These are phyloP conservation scores for Debaryomyces sp. DNA, from an alignment of 1,139 yeast species.

Conservation along the genomic window DNA sequence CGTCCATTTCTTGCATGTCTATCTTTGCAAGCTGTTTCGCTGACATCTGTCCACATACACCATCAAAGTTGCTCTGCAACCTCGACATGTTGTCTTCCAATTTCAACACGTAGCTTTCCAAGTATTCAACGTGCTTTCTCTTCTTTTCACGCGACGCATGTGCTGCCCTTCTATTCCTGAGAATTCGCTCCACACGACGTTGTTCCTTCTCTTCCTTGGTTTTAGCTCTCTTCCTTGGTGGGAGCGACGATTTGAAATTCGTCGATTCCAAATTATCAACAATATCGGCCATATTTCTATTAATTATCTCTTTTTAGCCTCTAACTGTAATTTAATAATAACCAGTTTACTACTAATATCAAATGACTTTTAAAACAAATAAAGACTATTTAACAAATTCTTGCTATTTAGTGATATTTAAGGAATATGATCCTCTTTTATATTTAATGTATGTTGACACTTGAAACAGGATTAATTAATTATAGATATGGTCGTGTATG, in stretches of 20 bases:
- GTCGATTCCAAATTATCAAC: constrained; percentile 11
- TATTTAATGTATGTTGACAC: constrained; percentile 5
- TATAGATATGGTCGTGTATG: constrained; percentile 7
- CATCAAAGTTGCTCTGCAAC: constrained; percentile 27
- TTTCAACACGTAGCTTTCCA: constrained; percentile 65
- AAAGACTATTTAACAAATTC: neutral
- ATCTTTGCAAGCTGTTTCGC: constrained; percentile 17
- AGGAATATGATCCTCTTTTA: constrained; percentile 5
- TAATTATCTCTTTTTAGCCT: neutral
- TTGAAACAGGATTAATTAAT: constrained; percentile 5
- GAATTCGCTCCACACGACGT: constrained; percentile 86
- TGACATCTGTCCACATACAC: constrained; percentile 17
- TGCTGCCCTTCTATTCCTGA: constrained; percentile 95
- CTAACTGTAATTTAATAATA: neutral
- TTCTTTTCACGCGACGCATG: constrained; percentile 97
- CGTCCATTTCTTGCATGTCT: constrained; percentile 22
- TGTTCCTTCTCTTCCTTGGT: constrained; percentile 97
- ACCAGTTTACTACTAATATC: neutral
- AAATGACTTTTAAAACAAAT: neutral
- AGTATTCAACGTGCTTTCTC: constrained; percentile 84
- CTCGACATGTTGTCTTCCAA: constrained; percentile 44
- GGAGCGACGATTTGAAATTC: constrained; percentile 54
- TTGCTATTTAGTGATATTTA: neutral
- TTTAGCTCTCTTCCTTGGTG: constrained; percentile 95
- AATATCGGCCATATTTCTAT: constrained; percentile 10